Evolutionary conservation across 306 rosid genomes (phyloP).

Genomic region (Citrullus amarus): DNA sequence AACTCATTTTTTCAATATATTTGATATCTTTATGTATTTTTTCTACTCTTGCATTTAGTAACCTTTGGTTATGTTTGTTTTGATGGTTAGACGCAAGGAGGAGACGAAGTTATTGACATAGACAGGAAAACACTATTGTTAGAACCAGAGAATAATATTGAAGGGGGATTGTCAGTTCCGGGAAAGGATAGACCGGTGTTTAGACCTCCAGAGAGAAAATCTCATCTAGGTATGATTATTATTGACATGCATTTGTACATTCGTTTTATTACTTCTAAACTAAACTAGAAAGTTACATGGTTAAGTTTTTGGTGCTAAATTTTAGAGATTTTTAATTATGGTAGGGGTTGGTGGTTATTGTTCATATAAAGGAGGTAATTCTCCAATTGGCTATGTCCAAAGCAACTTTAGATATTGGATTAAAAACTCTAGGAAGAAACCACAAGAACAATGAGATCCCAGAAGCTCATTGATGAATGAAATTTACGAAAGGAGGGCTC

Average conservation of each 20-base stretch:
- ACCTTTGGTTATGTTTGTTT: background rate
- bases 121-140: slow-evolving; percentile 38
- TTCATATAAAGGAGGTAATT: background rate
- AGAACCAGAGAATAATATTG: slow-evolving; percentile 46
- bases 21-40: background rate
- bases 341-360: background rate
- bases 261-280: background rate
- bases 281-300: background rate
- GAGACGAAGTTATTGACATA: slow-evolving; percentile 35
- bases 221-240: slow-evolving; percentile 46
- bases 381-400: background rate
- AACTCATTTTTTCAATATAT: background rate
- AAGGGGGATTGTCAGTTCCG: slow-evolving; percentile 60
- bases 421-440: background rate
- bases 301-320: background rate
- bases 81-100: slow-evolving; percentile 25
- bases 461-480: background rate
- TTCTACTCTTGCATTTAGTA: background rate
- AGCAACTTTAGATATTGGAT: background rate
- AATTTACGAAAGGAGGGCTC: too few species aligned
- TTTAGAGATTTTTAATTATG: background rate
- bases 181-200: slow-evolving; percentile 67
- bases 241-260: background rate
- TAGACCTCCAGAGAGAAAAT: slow-evolving; percentile 58
- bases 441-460: background rate